phyloP scores from a whole-genome alignment of 2,329 filamentous ascomycete species.

The Sordariomycetes sp. region DNA sequence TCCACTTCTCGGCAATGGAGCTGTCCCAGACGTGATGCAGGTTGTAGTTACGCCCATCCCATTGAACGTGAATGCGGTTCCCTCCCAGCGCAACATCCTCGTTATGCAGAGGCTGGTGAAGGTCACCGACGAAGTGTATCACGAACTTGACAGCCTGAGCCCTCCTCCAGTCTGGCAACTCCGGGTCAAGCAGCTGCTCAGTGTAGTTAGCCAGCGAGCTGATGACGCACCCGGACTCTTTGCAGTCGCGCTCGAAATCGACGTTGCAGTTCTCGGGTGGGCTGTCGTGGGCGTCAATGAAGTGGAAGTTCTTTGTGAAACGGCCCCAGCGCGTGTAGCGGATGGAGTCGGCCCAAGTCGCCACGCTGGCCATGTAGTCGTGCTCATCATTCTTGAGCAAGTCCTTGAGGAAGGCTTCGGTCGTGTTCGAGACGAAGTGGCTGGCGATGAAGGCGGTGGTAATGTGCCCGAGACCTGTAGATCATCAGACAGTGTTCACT shows the following conservation, averaged over 20 bases:
- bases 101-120: conserved; percentile 60
- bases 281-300: conserved; percentile 58
- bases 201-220: conserved; percentile 53
- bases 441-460: conserved; percentile 55
- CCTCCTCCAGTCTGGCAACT: conserved; percentile 33
- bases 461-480: conserved; percentile 52
- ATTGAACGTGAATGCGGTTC: conserved; percentile 58
- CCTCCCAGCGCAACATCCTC: conserved; percentile 57
- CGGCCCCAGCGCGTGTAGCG: conserved; percentile 55
- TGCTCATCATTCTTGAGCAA: conserved; percentile 44
- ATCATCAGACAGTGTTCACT: conserved; percentile 5
- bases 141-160: conserved; percentile 57
- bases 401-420: conserved; percentile 45
- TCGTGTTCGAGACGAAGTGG: conserved; percentile 48
- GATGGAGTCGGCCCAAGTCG: conserved; percentile 59
- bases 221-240: conserved; percentile 51
- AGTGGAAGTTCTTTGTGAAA: conserved; percentile 56
- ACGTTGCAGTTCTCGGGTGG: conserved; percentile 50
- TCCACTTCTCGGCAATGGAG: conserved; percentile 55
- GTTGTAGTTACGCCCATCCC: conserved; percentile 48
- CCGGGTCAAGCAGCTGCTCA: conserved; percentile 37
- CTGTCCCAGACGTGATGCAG: conserved; percentile 69
- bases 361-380: conserved; percentile 53
- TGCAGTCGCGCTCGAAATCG: conserved; percentile 52
- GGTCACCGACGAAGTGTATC: conserved; percentile 60